A percentile compares a stretch with the other conserved stretches of the same genome.
Evolutionary conservation across 2,329 filamentous ascomycete species (phyloP).

Genomic region (Neonectria hederae): DNA sequence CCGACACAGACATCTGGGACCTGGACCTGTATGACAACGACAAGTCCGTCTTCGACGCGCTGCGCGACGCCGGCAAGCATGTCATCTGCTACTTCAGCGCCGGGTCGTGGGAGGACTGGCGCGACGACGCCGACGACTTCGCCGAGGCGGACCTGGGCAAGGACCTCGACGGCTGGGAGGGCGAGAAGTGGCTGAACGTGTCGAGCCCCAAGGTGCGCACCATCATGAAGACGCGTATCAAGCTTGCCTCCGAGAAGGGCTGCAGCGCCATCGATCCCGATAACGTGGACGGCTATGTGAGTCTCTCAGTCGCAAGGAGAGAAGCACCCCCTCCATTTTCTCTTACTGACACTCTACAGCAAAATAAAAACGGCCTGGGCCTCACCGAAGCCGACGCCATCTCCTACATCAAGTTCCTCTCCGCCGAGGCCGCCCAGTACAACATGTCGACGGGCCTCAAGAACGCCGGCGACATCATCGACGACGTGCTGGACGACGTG

Average conservation of each 20-base stretch:
- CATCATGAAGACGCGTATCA: constrained; percentile 71
- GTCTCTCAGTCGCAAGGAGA: constrained; percentile 20
- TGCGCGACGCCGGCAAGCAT: constrained; percentile 65
- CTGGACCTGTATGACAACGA: constrained; percentile 66
- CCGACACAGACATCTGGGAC: constrained; percentile 61
- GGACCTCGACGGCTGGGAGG: constrained; percentile 69
- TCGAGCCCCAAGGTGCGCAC: constrained; percentile 65
- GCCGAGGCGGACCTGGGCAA: constrained; percentile 64
- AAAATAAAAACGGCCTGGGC: constrained; percentile 70
- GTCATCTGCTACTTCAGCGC: constrained; percentile 82
- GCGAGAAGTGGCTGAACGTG: constrained; percentile 73
- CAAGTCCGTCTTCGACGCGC: constrained; percentile 58
- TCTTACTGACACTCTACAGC: constrained; percentile 35
- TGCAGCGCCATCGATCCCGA: constrained; percentile 77
- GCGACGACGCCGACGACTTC: constrained; percentile 67
- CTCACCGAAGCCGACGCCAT: constrained; percentile 67
- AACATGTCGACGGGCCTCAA: constrained; percentile 74
- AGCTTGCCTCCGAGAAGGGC: constrained; percentile 67
- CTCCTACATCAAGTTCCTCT: constrained; percentile 68
- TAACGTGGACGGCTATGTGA: constrained; percentile 73
- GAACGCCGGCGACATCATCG: constrained; percentile 71
- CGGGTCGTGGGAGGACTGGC: constrained; percentile 72
- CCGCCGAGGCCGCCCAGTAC: constrained; percentile 59
- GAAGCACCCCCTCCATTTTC: background rate
- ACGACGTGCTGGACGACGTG: constrained; percentile 56